Base-by-base conservation (phyloP, 345 rosid species). In the Rubroshorea leprosula region DNA sequence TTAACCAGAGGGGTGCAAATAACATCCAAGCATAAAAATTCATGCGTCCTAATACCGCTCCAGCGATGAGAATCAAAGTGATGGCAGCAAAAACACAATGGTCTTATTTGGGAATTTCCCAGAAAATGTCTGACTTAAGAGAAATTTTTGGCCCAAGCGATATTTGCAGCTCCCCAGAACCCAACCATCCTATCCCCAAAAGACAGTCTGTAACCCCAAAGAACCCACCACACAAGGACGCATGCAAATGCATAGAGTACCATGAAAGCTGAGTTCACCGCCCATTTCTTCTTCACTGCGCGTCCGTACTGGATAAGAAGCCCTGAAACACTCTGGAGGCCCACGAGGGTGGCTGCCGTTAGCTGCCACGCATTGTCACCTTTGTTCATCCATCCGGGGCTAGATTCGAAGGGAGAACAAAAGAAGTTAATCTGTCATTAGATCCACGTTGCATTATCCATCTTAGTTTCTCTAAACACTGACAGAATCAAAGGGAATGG, bases 321-420 rank as follows among this genome's bases (percentile, higher is more conserved):
- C 8, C 80, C 80, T 23, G 80, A 76, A 18, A 75, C 62, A 64
- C 80, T 75, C 51, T 75, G 80, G 55, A 75, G 35, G 16, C 80
- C 74, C 11, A 76, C 80, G 7, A 76, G 71, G 0, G 76, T 76
- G 11, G 80, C 76, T n/a, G 80, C 66, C 9, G 68, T 68, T 59
- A 76, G 74, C 55, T 76, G 80, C 80, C 80, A 76, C 11, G 76
- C 80, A 53, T 75, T 75, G 76, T 75, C 80, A 5, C 80, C 80
- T 63, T 75, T 75, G 74, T 55, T 76, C 56, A 76, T 64, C 76
- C 76, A 76, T n/a, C 45, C 61, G 1, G 80, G 80, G 15, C 35
- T 10, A 54, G 60, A 45, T 54, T 63, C 0, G 9, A 0, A 26
- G 59, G 67, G 16, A 53, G 46, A 8, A 51, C 11, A 47, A 58